Conservation (phyloP, 805 yeast species). For the Zygotorulaspora chibaensis region DNA sequence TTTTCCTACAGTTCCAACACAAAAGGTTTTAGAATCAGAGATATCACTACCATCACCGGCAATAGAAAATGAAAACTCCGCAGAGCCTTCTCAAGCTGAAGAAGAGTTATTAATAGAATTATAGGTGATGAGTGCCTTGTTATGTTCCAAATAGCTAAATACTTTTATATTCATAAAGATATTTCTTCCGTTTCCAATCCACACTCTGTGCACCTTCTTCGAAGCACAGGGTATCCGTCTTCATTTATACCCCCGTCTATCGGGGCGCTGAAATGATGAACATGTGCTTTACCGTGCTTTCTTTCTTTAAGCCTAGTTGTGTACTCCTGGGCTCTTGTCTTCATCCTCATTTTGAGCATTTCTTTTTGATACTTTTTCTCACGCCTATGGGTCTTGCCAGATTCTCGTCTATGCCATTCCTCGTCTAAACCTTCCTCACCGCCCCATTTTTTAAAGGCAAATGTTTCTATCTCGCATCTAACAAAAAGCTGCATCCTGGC, state of each 20-base stretch:
- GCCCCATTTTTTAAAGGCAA: conserved; percentile 93
- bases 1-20: conserved; percentile 41
- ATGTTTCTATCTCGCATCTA: conserved; percentile 89
- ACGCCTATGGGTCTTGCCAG: conserved; percentile 60
- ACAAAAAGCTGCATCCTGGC: conserved; percentile 90
- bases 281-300: conserved; percentile 57
- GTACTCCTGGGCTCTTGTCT: conserved; percentile 86
- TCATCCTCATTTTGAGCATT: conserved; percentile 80
- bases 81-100: conserved; percentile 10
- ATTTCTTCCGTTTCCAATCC: conserved; percentile 82
- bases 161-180: conserved; percentile 36
- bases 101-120: conserved; percentile 32
- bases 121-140: conserved; percentile 6
- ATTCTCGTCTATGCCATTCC: conserved; percentile 88
- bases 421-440: conserved; percentile 80
- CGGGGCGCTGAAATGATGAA: conserved; percentile 70
- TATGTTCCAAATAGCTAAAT: background rate
- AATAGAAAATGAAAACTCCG: conserved; percentile 7
- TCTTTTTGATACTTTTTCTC: conserved; percentile 77
- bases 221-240: conserved; percentile 41
- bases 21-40: conserved; percentile 18
- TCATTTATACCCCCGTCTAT: conserved; percentile 41
- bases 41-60: conserved; percentile 2
- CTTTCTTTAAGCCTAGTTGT: conserved; percentile 66
- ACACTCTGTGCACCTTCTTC: conserved; percentile 69